Conservation (phyloP, 2,329 filamentous ascomycete species). For the Talaromyces sp. region DNA sequence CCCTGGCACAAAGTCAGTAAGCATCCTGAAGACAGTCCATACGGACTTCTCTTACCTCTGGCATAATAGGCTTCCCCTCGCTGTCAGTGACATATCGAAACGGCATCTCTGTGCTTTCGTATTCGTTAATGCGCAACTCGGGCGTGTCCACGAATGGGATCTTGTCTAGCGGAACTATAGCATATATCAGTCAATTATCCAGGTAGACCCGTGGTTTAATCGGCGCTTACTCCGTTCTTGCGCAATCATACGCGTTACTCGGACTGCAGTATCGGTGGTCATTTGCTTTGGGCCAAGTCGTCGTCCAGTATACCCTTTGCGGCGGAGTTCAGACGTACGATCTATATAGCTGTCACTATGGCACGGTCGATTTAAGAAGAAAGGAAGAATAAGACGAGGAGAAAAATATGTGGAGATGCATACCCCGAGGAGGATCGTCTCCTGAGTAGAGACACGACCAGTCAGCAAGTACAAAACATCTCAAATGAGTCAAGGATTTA, state of each 20-base stretch:
- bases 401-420: conserved; percentile 20
- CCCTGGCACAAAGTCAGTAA: conserved; percentile 53
- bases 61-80: conserved; percentile 82
- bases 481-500: conserved; percentile 7
- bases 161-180: conserved; percentile 66
- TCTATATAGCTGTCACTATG: conserved; percentile 55
- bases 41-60: conserved; percentile 58
- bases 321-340: conserved; percentile 88
- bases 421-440: conserved; percentile 90
- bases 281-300: conserved; percentile 90
- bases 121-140: conserved; percentile 81
- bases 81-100: conserved; percentile 85
- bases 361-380: conserved; percentile 6
- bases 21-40: neutral
- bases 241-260: conserved; percentile 84
- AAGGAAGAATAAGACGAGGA: too few species aligned
- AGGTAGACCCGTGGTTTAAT: neutral
- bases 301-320: conserved; percentile 85
- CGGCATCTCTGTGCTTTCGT: conserved; percentile 95
- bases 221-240: conserved; percentile 69
- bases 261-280: conserved; percentile 96
- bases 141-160: conserved; percentile 84
- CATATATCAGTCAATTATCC: neutral
- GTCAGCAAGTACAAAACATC: conserved; percentile 1
- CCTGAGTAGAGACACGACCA: conserved; percentile 47